A percentile compares a stretch with the other conserved stretches of the same genome.
Conservation (phyloP, 805 yeast genomes). For the Tetrapisispora iriomotensis region DNA sequence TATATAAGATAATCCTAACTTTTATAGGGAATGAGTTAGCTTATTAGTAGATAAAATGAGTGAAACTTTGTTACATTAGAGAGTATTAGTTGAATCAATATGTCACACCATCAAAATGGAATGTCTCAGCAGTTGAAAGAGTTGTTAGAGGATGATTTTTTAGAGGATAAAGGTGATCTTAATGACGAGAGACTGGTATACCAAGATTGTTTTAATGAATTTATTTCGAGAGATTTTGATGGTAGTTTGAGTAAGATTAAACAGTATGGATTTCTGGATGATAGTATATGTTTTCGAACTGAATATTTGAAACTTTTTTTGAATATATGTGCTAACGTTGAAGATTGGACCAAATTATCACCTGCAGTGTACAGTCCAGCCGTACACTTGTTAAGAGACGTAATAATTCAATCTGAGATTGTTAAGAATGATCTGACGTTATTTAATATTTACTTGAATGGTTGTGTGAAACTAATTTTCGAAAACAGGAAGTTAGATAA, state of each 20-base stretch:
- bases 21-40: too few relatives aligned
- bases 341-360: background rate
- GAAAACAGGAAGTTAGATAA: background rate
- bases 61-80: too few relatives aligned
- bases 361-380: background rate
- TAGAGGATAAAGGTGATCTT: background rate
- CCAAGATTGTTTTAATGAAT: constrained; percentile 15
- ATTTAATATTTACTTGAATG: background rate
- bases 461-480: background rate
- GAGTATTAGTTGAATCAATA: too few relatives aligned
- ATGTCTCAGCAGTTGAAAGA: constrained; percentile 10
- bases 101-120: background rate
- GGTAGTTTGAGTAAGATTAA: constrained; percentile 17
- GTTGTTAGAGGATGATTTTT: constrained; percentile 15
- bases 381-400: background rate
- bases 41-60: too few relatives aligned
- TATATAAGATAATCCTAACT: too few relatives aligned
- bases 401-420: background rate
- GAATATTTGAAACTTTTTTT: background rate
- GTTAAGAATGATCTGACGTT: background rate
- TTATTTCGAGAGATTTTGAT: constrained; percentile 15
- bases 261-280: constrained; percentile 8
- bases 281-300: background rate
- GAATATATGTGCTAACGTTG: background rate
- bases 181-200: constrained; percentile 1